Percentiles rank a stretch among this genome's conserved stretches.
Evolutionary conservation across 148 eudicot genomes (phyloP).

Genomic region (Cornus florida): DNA sequence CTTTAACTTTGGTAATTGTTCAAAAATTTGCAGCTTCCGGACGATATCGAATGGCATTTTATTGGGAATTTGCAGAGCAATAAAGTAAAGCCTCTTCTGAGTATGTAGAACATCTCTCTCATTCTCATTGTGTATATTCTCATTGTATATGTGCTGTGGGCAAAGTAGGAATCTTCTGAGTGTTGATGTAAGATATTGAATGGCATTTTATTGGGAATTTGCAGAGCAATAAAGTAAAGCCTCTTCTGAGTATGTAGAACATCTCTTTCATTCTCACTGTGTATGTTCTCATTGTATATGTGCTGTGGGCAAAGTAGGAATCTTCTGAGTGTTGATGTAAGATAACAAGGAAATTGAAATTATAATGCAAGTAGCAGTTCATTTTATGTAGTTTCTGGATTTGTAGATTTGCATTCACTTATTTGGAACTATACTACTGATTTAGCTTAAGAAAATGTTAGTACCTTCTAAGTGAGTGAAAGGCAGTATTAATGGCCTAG

Average conservation of each 20-base stretch:
- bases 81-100: constrained; percentile 88
- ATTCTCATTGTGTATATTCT: no score
- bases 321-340: background rate
- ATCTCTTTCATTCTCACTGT: background rate
- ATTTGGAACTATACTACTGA: background rate
- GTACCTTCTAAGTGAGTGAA: background rate
- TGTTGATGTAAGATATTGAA: constrained; percentile 47
- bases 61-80: constrained; percentile 98
- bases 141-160: background rate
- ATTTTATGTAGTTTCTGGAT: background rate
- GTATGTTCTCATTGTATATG: background rate
- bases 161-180: background rate
- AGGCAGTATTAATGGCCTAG: background rate
- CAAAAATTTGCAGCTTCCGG: constrained; percentile 72
- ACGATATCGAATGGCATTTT: constrained; percentile 96
- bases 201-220: constrained; percentile 99
- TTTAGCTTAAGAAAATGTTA: no score
- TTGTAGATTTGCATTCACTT: background rate
- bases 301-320: background rate
- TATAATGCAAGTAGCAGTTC: background rate
- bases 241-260: constrained; percentile 70
- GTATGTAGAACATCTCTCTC: constrained; percentile 43
- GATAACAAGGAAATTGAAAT: background rate
- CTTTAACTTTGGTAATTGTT: background rate
- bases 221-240: constrained; percentile 97